Conservation (phyloP, 1,284 basidiomycete species). For the Pseudozyma sp. region DNA sequence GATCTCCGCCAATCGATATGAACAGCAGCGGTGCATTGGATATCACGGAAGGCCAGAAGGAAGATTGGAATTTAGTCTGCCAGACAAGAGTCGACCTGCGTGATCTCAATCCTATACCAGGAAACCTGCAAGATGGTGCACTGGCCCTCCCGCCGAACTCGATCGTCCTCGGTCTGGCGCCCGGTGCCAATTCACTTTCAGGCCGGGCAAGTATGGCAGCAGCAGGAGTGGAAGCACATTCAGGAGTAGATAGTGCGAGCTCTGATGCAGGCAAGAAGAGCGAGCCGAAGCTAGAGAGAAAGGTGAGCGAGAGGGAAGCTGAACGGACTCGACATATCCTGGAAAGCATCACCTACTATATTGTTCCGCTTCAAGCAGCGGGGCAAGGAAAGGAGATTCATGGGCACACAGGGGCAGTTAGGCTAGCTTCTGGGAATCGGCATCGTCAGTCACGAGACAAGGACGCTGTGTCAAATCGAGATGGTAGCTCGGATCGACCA, state of each 20-base stretch:
- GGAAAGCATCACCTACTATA: constrained; percentile 38
- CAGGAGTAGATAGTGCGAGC: background rate
- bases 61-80: constrained; percentile 35
- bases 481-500: constrained; percentile 5
- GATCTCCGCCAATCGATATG: constrained; percentile 2
- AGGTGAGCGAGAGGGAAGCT: constrained; percentile 30
- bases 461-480: background rate
- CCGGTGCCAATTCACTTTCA: constrained; percentile 40
- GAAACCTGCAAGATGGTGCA: constrained; percentile 22
- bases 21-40: background rate
- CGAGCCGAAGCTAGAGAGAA: constrained; percentile 14
- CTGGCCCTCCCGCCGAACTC: constrained; percentile 32
- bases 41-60: background rate
- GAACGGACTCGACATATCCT: constrained; percentile 33
- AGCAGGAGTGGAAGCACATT: background rate
- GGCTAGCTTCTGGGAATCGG: no score
- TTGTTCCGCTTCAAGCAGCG: constrained; percentile 16
- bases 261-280: constrained; percentile 2
- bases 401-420: background rate
- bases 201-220: constrained; percentile 14
- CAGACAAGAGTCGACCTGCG: constrained; percentile 29
- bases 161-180: constrained; percentile 36
- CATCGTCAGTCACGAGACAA: no score
- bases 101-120: constrained; percentile 32
- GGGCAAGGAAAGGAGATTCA: background rate